Evolutionary conservation across 306 rosid species (phyloP).

Genomic region (Carpinus viminea): DNA sequence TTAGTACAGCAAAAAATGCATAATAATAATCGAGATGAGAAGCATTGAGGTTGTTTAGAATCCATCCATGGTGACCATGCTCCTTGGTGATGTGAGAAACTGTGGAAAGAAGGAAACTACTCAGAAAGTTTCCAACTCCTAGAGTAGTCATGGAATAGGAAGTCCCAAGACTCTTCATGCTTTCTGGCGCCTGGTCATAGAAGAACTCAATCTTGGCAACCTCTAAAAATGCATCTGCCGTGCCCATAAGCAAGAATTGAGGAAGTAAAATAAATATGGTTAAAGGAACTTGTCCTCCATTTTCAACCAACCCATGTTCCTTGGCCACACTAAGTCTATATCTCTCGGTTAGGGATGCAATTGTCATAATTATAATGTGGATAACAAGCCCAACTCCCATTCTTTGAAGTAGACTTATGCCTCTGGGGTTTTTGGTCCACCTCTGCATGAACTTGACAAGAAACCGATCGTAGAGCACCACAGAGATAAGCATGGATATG

Average conservation of each 20-base stretch:
- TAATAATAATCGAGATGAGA: constrained; percentile 86
- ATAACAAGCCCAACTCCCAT: constrained; percentile 77
- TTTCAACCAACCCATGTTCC: constrained; percentile 34
- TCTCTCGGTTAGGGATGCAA: constrained; percentile 68
- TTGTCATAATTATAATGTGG: constrained; percentile 60
- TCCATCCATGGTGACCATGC: constrained; percentile 70
- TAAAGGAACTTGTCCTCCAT: constrained; percentile 62
- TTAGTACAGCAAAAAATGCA: constrained; percentile 53
- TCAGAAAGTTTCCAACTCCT: constrained; percentile 80
- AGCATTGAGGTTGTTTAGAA: constrained; percentile 76
- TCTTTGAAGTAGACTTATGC: constrained; percentile 83
- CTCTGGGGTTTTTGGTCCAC: constrained; percentile 73
- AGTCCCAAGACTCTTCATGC: constrained; percentile 88
- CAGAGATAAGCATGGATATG: constrained; percentile 65
- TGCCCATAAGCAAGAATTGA: constrained; percentile 79
- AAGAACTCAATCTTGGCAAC: constrained; percentile 86
- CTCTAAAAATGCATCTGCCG: constrained; percentile 75
- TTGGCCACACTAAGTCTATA: constrained; percentile 61
- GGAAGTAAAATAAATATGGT: constrained; percentile 77
- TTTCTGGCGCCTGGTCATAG: constrained; percentile 89
- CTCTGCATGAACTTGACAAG: constrained; percentile 67
- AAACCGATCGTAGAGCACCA: constrained; percentile 73
- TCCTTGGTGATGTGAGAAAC: constrained; percentile 54
- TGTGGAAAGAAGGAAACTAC: constrained; percentile 76
- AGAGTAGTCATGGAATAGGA: constrained; percentile 68